Evolutionary conservation across 768 basidiomycete species (phyloP), one percentile per base, ranked within the genome.

Genomic region (Sporobolomyces roseus): DNA sequence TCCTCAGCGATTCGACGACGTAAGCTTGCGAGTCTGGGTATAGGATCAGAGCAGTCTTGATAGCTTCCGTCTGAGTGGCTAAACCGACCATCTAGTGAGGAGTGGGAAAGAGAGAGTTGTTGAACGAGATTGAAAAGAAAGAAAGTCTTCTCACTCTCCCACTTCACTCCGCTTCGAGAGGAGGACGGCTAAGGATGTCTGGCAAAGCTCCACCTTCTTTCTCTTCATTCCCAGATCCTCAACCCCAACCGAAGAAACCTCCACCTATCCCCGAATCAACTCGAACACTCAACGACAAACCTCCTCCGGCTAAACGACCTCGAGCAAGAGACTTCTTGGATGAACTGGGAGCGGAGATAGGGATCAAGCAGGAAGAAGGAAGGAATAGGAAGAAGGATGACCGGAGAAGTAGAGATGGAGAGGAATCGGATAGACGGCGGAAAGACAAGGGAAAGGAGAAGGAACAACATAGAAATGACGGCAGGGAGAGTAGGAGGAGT

Each of bases 201-300:
- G 32, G 38, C 6, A 41, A 41, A 27, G 48, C 54, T 1, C 65
- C 70, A 1, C 70, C 70, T 0, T 55, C 49, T 14, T 71, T 71
- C 62, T 50, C 43, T 1, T 71, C 70, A 3, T 71, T 71, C 59
- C 70, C 70, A 0, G 54, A 60, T 16, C 25, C 45, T 7, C 25
- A 12, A 6, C 21, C 43, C 14, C n/a, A 7, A 13, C 23, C 9
- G 6, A 51, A n/a, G n/a, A n/a, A 59, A 3, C 38, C 50, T 9
- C 61, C 68, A n/a, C 68, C 70, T 19, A 43, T 62, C 2, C 64
- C 64, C 65, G 23, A 43, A 19, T 66, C 65, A 25, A 66, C 64
- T 48, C 70, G 38, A 41, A 41, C 38, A 9, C 17, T 41, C 38
- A 41, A 41, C 38, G 38, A 41, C 9, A 27, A 2, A 30, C 60